Evolutionary conservation across 192 early-diverging fungal species (phyloP).

Genomic region (Coemansia sp.): DNA sequence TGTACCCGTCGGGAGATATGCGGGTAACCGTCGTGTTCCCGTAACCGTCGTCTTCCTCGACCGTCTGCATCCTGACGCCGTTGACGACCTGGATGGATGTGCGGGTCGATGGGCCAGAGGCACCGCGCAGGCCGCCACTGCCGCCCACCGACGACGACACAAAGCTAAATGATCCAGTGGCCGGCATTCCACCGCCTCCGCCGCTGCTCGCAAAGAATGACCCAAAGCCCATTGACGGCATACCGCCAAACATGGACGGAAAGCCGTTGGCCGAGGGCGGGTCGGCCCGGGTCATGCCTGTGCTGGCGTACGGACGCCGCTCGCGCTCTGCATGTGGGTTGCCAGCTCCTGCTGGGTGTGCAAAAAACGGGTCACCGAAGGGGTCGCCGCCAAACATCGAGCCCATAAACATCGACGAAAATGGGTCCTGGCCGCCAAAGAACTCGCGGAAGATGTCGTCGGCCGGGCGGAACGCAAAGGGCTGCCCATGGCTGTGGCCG

Average conservation of each 20-base stretch:
- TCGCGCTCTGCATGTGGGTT: slow-evolving; percentile 31
- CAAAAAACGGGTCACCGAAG: slow-evolving; percentile 43
- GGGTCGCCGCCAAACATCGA: slow-evolving; percentile 35
- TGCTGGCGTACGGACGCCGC: slow-evolving; percentile 38
- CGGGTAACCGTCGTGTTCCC: slow-evolving; percentile 48
- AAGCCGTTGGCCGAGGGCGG: slow-evolving; percentile 13
- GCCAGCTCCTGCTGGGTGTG: slow-evolving; percentile 14
- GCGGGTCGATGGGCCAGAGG: slow-evolving; percentile 34
- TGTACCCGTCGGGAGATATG: slow-evolving; percentile 40
- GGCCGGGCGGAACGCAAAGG: slow-evolving; percentile 39
- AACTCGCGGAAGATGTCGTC: slow-evolving; percentile 53
- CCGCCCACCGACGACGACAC: slow-evolving; percentile 45
- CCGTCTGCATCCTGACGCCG: slow-evolving; percentile 43
- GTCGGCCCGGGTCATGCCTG: slow-evolving; percentile 6
- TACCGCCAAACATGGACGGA: slow-evolving; percentile 41
- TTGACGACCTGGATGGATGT: slow-evolving; percentile 47
- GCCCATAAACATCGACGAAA: slow-evolving; percentile 42
- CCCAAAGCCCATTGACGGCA: slow-evolving; percentile 37
- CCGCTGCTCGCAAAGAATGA: slow-evolving; percentile 22
- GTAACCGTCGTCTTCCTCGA: slow-evolving; percentile 48
- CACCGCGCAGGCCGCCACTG: slow-evolving; percentile 29
- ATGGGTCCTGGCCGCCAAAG: slow-evolving; percentile 51
- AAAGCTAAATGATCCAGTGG: slow-evolving; percentile 51
- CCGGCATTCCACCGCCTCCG: slow-evolving; percentile 18
- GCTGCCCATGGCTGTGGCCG: slow-evolving; percentile 6